These are phyloP conservation scores for Vishniacozyma victoriae DNA, from an alignment of 768 basidiomycete species.

Conservation along the genomic window DNA sequence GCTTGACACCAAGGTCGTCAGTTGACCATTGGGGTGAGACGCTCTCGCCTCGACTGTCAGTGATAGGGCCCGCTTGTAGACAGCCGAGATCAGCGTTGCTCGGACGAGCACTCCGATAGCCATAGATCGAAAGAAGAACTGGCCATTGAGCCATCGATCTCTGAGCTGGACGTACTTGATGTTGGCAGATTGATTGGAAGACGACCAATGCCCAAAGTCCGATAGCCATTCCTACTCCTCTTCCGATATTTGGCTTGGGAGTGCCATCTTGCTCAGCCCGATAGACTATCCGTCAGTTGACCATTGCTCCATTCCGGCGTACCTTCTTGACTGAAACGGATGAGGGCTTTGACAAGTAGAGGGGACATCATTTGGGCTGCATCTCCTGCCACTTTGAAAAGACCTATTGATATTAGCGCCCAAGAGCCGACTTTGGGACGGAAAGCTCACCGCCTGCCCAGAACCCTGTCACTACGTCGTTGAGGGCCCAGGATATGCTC, in stretches of 20 bases:
- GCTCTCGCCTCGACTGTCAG: constrained; percentile 19
- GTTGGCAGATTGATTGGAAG: constrained; percentile 37
- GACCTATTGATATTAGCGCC: constrained; percentile 7
- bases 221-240: constrained; percentile 42
- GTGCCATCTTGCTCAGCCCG: constrained; percentile 22
- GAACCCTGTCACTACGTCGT: constrained; percentile 39
- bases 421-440: neutral
- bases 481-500: constrained; percentile 30
- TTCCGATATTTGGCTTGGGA: constrained; percentile 34
- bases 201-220: constrained; percentile 38
- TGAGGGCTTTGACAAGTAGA: constrained; percentile 48
- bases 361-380: constrained; percentile 33
- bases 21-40: constrained; percentile 46
- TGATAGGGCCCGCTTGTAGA: constrained; percentile 25
- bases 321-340: constrained; percentile 32
- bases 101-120: constrained; percentile 36
- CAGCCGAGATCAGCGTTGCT: constrained; percentile 36
- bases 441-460: constrained; percentile 29
- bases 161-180: constrained; percentile 24
- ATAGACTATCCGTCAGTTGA: constrained; percentile 21
- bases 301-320: constrained; percentile 1
- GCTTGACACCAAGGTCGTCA: constrained; percentile 50
- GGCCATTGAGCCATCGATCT: neutral
- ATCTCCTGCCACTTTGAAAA: constrained; percentile 44
- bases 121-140: constrained; percentile 48